These are phyloP conservation scores for Erigeron canadensis DNA, from an alignment of 129 eudicot genomes.

Conservation along the genomic window DNA sequence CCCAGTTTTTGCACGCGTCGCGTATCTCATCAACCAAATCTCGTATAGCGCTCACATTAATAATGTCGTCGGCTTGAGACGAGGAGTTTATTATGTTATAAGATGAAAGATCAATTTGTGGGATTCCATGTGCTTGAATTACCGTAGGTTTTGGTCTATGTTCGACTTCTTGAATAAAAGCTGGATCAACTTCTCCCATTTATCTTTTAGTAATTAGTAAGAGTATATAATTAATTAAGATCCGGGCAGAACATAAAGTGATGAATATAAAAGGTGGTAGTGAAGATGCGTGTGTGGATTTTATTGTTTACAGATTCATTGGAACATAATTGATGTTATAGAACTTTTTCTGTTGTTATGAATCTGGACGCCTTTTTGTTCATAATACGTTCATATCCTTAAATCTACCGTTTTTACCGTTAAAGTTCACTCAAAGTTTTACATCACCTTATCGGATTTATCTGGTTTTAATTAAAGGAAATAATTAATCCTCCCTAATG, in stretches of 20 bases:
- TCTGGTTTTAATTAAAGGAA: no score
- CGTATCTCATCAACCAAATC: slow-evolving; percentile 42
- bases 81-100: slow-evolving; percentile 11
- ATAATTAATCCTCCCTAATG: no score
- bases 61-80: not conserved
- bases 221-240: no score
- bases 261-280: slow-evolving; percentile 14
- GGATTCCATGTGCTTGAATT: slow-evolving; percentile 53
- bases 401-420: not conserved
- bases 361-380: slow-evolving; percentile 6
- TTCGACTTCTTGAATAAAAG: slow-evolving; percentile 59
- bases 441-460: no score
- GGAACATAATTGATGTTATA: not conserved
- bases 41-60: not conserved
- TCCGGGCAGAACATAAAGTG: not conserved
- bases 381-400: not conserved
- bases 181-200: slow-evolving; percentile 50
- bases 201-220: no score
- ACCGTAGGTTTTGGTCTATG: slow-evolving; percentile 71
- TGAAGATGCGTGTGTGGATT: not conserved
- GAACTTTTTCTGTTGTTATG: not conserved
- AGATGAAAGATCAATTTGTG: slow-evolving; percentile 52
- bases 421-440: not conserved
- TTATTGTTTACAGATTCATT: not conserved
- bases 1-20: slow-evolving; percentile 61